Percentiles rank a stretch among this genome's conserved stretches.
phyloP scores from a whole-genome alignment of 139 green algal genomes.

The Chlorella sp. region DNA sequence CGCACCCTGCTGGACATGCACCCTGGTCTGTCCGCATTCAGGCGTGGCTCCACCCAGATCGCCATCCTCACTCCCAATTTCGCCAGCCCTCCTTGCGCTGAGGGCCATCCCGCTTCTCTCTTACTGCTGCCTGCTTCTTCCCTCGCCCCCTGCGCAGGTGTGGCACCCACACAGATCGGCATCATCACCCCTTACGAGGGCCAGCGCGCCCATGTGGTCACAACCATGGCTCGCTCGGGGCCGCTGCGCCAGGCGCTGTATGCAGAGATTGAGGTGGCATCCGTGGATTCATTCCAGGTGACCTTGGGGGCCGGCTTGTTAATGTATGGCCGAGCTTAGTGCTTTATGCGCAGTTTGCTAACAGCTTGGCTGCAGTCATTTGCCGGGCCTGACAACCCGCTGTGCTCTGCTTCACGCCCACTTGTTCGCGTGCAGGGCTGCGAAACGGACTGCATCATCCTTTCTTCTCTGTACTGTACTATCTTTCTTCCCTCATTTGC shows the following conservation, averaged over 20 bases:
- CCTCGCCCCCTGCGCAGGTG: constrained; percentile 48
- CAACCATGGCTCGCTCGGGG: constrained; percentile 82
- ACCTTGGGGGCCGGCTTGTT: no score
- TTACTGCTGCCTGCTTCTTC: not conserved
- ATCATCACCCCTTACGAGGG: constrained; percentile 99
- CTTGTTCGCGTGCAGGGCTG: no score
- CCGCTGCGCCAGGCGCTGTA: constrained; percentile 89
- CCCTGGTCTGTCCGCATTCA: no score
- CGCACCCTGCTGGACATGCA: no score
- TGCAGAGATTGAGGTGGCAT: constrained; percentile 84
- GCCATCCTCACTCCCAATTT: not conserved
- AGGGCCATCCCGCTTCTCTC: not conserved
- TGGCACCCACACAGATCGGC: constrained; percentile 88
- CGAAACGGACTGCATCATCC: no score
- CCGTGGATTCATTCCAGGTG: constrained; percentile 87
- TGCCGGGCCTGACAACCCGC: no score
- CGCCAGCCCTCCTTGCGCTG: no score
- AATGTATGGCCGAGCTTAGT: no score
- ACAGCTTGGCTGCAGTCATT: no score
- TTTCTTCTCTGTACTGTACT: not conserved
- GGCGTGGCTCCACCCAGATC: not conserved
- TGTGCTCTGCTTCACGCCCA: no score
- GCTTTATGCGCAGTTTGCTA: no score
- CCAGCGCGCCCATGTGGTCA: constrained; percentile 92
- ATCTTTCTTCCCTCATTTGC: no score